Percentiles rank a stretch among this genome's conserved stretches.
phyloP scores from a whole-genome alignment of 2,329 filamentous ascomycete species.

The Epichloe amarillans region DNA sequence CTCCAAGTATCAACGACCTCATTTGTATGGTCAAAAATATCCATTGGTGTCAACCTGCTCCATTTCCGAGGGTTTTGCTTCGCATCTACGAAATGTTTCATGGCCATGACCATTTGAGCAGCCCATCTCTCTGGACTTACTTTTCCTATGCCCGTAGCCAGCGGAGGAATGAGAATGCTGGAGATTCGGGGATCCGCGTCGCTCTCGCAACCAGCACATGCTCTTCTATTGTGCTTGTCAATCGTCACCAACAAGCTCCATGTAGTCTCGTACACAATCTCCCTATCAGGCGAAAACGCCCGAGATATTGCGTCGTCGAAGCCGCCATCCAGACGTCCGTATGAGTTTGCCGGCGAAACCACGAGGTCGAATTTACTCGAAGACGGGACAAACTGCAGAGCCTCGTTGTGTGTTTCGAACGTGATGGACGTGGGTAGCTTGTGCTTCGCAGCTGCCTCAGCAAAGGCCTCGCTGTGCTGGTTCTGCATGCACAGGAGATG shows the following conservation, averaged over 20 bases:
- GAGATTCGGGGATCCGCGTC: constrained; percentile 19
- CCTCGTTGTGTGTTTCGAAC: constrained; percentile 24
- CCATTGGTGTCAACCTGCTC: constrained; percentile 17
- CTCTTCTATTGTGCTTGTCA: constrained; percentile 30
- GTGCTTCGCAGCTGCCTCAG: constrained; percentile 17
- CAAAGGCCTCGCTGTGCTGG: constrained; percentile 25
- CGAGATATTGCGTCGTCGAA: constrained; percentile 42
- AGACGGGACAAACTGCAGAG: constrained; percentile 24
- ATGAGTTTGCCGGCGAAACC: constrained; percentile 42
- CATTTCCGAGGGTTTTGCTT: constrained; percentile 28
- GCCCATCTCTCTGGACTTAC: constrained; percentile 36
- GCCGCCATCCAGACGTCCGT: constrained; percentile 37
- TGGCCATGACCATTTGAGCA: constrained; percentile 32
- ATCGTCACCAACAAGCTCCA: constrained; percentile 37
- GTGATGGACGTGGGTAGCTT: constrained; percentile 18
- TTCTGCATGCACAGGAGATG: constrained; percentile 9
- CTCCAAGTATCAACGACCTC: constrained; percentile 5
- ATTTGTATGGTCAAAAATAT: constrained; percentile 5
- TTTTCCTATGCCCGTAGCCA: constrained; percentile 34
- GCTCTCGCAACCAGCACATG: constrained; percentile 2
- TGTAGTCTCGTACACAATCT: constrained; percentile 39
- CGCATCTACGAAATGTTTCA: constrained; percentile 38
- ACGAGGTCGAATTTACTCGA: constrained; percentile 30
- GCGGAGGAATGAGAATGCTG: constrained; percentile 35
- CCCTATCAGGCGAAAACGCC: constrained; percentile 33